These are phyloP conservation scores for Geotrichum europaeum DNA, from an alignment of 1,139 yeast genomes.

Conservation along the genomic window DNA sequence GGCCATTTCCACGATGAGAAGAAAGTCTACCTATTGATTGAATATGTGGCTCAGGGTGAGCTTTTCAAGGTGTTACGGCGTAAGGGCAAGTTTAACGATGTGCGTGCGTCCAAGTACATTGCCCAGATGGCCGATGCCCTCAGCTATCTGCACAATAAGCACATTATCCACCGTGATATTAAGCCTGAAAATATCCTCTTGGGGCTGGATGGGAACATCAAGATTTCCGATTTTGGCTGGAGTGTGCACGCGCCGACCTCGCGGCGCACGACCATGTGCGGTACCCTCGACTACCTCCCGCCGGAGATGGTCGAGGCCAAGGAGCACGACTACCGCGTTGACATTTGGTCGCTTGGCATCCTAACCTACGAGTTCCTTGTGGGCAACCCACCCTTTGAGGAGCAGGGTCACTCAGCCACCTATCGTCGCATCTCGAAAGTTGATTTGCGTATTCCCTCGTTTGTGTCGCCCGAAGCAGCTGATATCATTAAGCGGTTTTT, in stretches of 20 bases:
- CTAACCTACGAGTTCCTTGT: slow-evolving; percentile 79
- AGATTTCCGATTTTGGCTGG: slow-evolving; percentile 96
- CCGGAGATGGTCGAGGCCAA: slow-evolving; percentile 91
- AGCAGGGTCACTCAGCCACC: slow-evolving; percentile 64
- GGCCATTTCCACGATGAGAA: slow-evolving; percentile 80
- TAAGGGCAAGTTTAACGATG: slow-evolving; percentile 62
- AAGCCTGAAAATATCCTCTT: slow-evolving; percentile 87
- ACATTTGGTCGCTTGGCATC: slow-evolving; percentile 90
- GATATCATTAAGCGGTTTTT: slow-evolving; percentile 61
- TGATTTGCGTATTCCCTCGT: slow-evolving; percentile 67
- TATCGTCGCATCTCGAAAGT: slow-evolving; percentile 72
- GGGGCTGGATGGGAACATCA: slow-evolving; percentile 64
- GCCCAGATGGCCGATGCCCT: slow-evolving; percentile 80
- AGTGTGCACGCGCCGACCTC: slow-evolving; percentile 61
- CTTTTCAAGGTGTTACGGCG: slow-evolving; percentile 65
- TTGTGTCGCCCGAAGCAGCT: slow-evolving; percentile 65
- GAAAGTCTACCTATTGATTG: slow-evolving; percentile 76
- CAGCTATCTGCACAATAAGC: slow-evolving; percentile 64
- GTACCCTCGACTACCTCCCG: slow-evolving; percentile 88
- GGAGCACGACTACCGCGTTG: slow-evolving; percentile 74
- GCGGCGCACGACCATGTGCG: slow-evolving; percentile 78
- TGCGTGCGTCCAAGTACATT: slow-evolving; percentile 69
- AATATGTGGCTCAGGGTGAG: slow-evolving; percentile 84
- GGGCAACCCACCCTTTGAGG: slow-evolving; percentile 89
- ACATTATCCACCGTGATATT: slow-evolving; percentile 83